Evolutionary conservation across 176 grass and related monocot species (phyloP), one percentile per base, ranked within the genome.

Genomic region (Phragmites australis): DNA sequence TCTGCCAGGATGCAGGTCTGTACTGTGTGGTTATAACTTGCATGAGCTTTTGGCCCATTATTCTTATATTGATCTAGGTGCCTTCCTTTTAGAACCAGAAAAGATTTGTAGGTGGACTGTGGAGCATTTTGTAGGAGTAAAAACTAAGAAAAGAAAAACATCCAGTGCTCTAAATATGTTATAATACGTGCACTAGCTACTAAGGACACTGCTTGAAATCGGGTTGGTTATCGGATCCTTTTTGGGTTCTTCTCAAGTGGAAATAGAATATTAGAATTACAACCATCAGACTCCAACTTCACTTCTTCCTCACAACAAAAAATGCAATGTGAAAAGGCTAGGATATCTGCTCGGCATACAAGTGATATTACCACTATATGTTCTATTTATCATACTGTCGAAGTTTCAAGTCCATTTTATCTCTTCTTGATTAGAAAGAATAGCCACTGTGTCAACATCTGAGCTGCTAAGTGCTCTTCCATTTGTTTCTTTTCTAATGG

Each of bases 1-100:
- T 88, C 16, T 46, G 58, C 21, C 55, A 77, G 27, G 74, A 64
- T 69, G 61, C 88, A 93, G 96, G 96, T 98, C 77, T n/a, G n/a
- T n/a, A n/a, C n/a, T n/a, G n/a, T n/a, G 40, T 82, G 3, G 1
- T 78, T 74, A 82, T 62, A 2, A 34, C 21, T 39, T 53, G 27
- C 25, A 57, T 62, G 58, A 78, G 15, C 27, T 65, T 74, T 65
- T 39, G 18, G 12, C 2, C 4, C 39, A 21, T 45, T n/a, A 31
- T 59, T 43, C 32, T 17, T 4, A 64, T 79, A 21, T 12, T 81
- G 7, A 40, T 26, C 21, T 6, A 34, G 77, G 7, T 63, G 0
- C 23, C 23, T 48, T 26, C 44, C 58, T 63, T 51, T 65, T 77
- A 40, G 21, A 77, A 57, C 11, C 40, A 26, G 37, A 80, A 59